phyloP scores from a whole-genome alignment of 2,329 filamentous ascomycete genomes.

The Talaromyces sp. region DNA sequence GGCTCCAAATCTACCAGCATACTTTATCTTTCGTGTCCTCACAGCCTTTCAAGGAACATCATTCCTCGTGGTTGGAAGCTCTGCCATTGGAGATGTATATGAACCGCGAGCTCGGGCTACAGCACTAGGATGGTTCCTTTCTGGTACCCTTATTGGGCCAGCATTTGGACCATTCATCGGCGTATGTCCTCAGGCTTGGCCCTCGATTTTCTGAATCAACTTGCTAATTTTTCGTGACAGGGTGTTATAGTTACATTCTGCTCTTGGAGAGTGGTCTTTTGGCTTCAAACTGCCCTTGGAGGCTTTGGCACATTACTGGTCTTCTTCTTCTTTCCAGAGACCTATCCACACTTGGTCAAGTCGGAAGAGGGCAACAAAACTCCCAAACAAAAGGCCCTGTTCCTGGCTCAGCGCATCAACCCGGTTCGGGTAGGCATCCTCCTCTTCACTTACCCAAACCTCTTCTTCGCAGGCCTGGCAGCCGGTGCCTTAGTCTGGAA shows the following conservation, averaged over 20 bases:
- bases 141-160: slow-evolving; percentile 71
- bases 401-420: slow-evolving; percentile 66
- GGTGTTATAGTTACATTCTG: slow-evolving; percentile 76
- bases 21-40: slow-evolving; percentile 73
- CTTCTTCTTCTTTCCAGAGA: slow-evolving; percentile 71
- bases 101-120: slow-evolving; percentile 70
- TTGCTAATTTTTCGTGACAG: too few species aligned
- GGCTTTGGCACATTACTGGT: slow-evolving; percentile 62
- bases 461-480: slow-evolving; percentile 64
- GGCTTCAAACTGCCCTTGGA: slow-evolving; percentile 71
- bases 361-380: slow-evolving; percentile 63
- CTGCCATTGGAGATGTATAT: slow-evolving; percentile 69
- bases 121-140: slow-evolving; percentile 73
- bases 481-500: slow-evolving; percentile 72
- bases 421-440: slow-evolving; percentile 63
- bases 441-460: slow-evolving; percentile 70
- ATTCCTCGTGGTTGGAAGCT: slow-evolving; percentile 71
- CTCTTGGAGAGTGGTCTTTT: slow-evolving; percentile 76
- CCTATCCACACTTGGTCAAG: slow-evolving; percentile 66
- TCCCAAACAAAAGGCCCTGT: slow-evolving; percentile 51
- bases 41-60: slow-evolving; percentile 76
- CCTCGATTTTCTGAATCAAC: too few species aligned
- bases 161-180: slow-evolving; percentile 59
- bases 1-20: slow-evolving; percentile 69
- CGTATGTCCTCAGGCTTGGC: slow-evolving; percentile 25